Percentiles rank a stretch among this genome's conserved stretches.
phyloP scores from a whole-genome alignment of 805 yeast species.

The Priceomyces melissophilus region DNA sequence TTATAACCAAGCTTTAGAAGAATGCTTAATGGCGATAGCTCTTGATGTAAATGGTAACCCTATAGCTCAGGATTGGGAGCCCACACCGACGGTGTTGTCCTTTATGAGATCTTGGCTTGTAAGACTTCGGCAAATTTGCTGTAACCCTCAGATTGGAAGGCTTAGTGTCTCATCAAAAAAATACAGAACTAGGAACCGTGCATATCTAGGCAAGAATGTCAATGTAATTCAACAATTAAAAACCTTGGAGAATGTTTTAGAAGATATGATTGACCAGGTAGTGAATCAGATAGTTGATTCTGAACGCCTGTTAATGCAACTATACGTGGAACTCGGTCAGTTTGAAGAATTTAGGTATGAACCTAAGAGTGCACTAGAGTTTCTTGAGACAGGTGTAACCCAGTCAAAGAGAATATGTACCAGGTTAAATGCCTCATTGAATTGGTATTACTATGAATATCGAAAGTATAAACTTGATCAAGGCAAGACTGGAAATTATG shows the following conservation, averaged over 20 bases:
- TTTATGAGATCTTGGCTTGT: conserved; percentile 68
- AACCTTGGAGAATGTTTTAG: conserved; percentile 63
- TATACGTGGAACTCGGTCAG: conserved; percentile 62
- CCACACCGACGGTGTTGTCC: conserved; percentile 36
- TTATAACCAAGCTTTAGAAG: conserved; percentile 60
- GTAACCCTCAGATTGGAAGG: conserved; percentile 62
- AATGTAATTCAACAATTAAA: conserved; percentile 29
- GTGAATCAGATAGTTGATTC: conserved; percentile 43
- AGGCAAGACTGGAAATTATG: conserved; percentile 11
- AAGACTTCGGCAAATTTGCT: conserved; percentile 72
- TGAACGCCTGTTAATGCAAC: conserved; percentile 46
- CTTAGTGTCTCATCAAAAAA: conserved; percentile 21
- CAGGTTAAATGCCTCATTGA: conserved; percentile 18
- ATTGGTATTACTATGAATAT: conserved; percentile 12
- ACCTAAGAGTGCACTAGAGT: conserved; percentile 48
- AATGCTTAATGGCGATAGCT: conserved; percentile 58
- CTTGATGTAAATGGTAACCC: conserved; percentile 53
- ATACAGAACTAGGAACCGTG: conserved; percentile 17
- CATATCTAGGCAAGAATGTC: conserved; percentile 9
- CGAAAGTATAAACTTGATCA: conserved; percentile 20
- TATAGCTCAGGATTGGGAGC: conserved; percentile 45
- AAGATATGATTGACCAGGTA: conserved; percentile 59
- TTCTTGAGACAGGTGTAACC: conserved; percentile 42
- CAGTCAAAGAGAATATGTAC: conserved; percentile 23
- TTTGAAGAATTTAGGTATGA: conserved; percentile 54